Evolutionary conservation across 306 rosid genomes (phyloP), one percentile per base, ranked within the genome.

Genomic region (Glycine soja): DNA sequence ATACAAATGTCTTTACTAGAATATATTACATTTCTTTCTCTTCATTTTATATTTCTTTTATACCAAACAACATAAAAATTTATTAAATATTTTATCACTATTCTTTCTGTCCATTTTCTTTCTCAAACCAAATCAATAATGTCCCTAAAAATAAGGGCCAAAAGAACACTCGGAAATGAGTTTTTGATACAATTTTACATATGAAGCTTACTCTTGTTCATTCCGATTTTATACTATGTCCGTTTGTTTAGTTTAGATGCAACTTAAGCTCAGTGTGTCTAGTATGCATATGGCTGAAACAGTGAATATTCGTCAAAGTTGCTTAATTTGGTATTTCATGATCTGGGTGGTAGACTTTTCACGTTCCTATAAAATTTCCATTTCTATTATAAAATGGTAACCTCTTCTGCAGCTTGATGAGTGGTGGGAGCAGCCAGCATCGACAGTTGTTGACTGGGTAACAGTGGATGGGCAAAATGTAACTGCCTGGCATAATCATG

Each of bases 341-440:
- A 24, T 52, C 48, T 58, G 47, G 43, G 3, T 10, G 40, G 40
- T 50, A 38, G 3, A 3, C 34, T 63, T 3, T 36, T 42, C 46
- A 42, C 48, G 70, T 76, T 67, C 13, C 24, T 11, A 16, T 68
- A 52, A n/a, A 30, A 52, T 19, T 19, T 74, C 74, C 10, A 11
- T 42, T 73, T 24, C 56, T 43, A 81, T 43, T 34, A 67, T 78
- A 75, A 58, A 75, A 16, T 77, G 78, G 32, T 71, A 14, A 59
- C 75, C 66, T 85, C 73, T 82, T 72, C 38, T 87, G 88, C 92
- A 95, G 99, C 98, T 95, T 80, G 97, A 92, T 57, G 98, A 93
- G 82, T 95, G 99, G 99, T 95, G 99, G 99, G 99, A 95, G 84
- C 99, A 95, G 77, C 98, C 99, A 3, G 98, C 98, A 34, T 88